Evolutionary conservation across 2,329 filamentous ascomycete genomes (phyloP), one percentile per base, ranked within the genome.

Genomic region (Pestalotiopsis sp.): DNA sequence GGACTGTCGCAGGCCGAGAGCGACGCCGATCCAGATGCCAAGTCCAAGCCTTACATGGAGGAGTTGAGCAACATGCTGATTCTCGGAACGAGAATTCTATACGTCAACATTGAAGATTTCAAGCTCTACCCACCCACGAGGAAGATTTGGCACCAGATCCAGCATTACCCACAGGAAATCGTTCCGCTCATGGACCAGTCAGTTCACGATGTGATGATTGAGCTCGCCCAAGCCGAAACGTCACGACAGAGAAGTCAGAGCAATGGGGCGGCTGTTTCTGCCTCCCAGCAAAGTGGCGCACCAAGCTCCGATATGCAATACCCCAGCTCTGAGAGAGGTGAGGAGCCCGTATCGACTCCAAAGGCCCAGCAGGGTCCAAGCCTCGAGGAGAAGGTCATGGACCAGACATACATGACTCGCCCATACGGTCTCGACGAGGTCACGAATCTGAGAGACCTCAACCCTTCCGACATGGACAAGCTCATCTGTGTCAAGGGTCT

Each of bases 171-270:
- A 0, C 94, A 96, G 76, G 96, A 99, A 86, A 95, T 99, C 66
- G 92, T 99, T 59, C 95, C 95, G 2, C 87, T 98, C 61, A 97
- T 99, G 92, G 97, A 99, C 86, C 93, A 97, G 79, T 91, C 91
- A 5, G 89, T 98, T 64, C 97, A 97, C 77, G 95, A 99, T 81
- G 86, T 94, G 66, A 97, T 98, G 91, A 89, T 96, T 27, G 95
- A 97, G 77, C 83, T 98, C 64, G 94, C 95, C 0, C 89, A 93
- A 70, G 91, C 91, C 69, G 92, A 97, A 75, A 93, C 92, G 86
- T 85, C 91, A 41, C 89, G 89, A 69, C 86, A 92, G 76, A 88
- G 91, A 72, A 77, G 73, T 55, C 77, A 79, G 70, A 78, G 74
- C 67, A 77, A 75, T 52, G 76, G 73, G 4, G 73, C 69, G 39